Base-by-base conservation (phyloP, 106 monocot species). In the Acorus gramineus region DNA sequence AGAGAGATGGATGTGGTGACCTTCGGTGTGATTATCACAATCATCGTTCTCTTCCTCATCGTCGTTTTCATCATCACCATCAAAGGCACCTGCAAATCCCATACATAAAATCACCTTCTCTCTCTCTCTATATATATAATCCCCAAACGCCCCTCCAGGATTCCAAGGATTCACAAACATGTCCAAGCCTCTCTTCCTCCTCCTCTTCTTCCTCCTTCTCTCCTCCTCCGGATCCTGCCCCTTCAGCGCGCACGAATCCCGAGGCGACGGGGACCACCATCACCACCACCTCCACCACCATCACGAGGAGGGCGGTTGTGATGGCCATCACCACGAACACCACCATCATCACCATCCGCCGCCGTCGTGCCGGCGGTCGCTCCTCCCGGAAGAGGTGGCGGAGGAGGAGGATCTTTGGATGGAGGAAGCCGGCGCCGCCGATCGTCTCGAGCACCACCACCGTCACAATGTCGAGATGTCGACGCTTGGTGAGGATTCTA, bases 311-410 rank as follows among this genome's bases (percentile, higher is more conserved):
- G 56, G 44, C 11, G 42, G 57, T 53, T 72, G 72, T 14, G 42
- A 71, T 44, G 49, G 79, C 44, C 66, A 66, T 42, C 58, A 71
- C 13, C 59, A 14, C 11, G 84, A 71, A 71, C 64, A 73, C 64
- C 4, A 43, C 42, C 46, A 52, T 46, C 62, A 62, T 9, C 62
- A 71, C 46, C 9, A n/a, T 28, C 56, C 49, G 42, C 44, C 11
- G 7, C 2, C 44, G 66, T 7, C 59, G 47, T 7, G 4, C 59
- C 74, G 69, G 52, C 14, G 11, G 13, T 52, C 46, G 73, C 85
- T 75, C 76, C 85, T 96, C 2, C 85, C 96, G 8, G 96, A 96
- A 64, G 96, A 96, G 73, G 42, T 91, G 67, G 96, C 87, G 28
- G 91, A 88, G 69, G 96, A 98, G 83, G 83, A 83, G 72, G 96